Evolutionary conservation across 2,329 filamentous ascomycete genomes (phyloP), one percentile per base, ranked within the genome.

Genomic region (Microcyclospora tardicrescens): DNA sequence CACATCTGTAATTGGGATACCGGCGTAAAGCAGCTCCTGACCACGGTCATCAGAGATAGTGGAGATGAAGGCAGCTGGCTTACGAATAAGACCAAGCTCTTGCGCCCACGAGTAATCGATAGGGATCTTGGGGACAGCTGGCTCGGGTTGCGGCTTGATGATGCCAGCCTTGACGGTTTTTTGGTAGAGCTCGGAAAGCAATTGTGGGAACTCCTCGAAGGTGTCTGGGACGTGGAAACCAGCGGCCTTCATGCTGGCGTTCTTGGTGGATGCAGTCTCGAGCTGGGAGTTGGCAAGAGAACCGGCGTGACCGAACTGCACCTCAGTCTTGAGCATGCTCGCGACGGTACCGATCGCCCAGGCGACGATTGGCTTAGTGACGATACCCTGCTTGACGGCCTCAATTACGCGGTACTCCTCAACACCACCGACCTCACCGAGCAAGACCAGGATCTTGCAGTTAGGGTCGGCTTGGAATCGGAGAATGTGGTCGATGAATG

Each of bases 401-500:
- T 98, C 89, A 53, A 98, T 95, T 54, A 98, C 91, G 68, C 93
- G 87, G 77, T 98, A 98, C 69, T 98, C 91, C 69, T 98, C 91
- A 45, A 96, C 87, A 77, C 91, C 91, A 77, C 91, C 91, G 52
- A 98, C 91, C 69, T 98, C 91, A 72, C 91, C 91, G 49, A 98
- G 81, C 53, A 98, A 71, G 47, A 98, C 66, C 47, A 98, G 77
- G 60, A 96, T 91, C 77, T 96, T 98, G 80, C 89, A 95, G 50
- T 91, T 84, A 35, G 91, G 87, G 61, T 98, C 91, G 63, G 82
- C 79, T 70, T 98, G 84, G 73, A 93, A 98, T 61, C 91, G 78
- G 56, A 98, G 79, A 63, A 96, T 71, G 69, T 98, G 91, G 72
- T 98, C 91, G 61, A 98, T 95, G 71, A 98, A 98, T 49, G 91